These are phyloP conservation scores for Tolypocladium inflatum DNA, from an alignment of 2,329 filamentous ascomycete genomes.

Conservation along the genomic window DNA sequence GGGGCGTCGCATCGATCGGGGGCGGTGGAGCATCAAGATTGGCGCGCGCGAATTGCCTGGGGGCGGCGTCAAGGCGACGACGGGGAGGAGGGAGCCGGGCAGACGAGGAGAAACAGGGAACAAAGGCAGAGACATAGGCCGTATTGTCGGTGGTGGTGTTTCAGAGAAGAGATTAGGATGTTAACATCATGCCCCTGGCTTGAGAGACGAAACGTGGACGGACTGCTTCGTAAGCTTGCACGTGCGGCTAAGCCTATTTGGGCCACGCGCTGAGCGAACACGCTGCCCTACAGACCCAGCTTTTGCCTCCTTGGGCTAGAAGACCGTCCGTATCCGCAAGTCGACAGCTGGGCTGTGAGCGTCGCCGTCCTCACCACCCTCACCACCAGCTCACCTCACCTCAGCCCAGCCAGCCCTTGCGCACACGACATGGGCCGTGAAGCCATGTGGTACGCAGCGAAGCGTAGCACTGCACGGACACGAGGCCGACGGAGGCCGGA, in stretches of 20 bases:
- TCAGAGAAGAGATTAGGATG: not conserved
- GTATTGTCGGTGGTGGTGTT: not conserved
- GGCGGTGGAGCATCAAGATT: not conserved
- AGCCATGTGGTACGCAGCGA: not conserved
- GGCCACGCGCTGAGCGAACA: not conserved
- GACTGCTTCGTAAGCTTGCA: not conserved
- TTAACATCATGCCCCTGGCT: not conserved
- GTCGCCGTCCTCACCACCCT: no score
- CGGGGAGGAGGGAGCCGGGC: not conserved
- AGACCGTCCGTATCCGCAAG: no score
- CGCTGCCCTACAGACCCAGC: not conserved
- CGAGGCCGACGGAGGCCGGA: not conserved
- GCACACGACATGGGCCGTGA: not conserved
- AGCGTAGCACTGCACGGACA: not conserved
- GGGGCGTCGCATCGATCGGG: not conserved
- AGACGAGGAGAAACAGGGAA: not conserved
- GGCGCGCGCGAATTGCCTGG: not conserved
- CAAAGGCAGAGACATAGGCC: no score
- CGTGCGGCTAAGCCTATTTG: not conserved
- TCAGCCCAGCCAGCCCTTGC: not conserved
- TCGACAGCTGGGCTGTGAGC: no score
- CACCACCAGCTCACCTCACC: not conserved
- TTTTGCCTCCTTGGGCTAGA: not conserved
- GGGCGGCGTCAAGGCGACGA: not conserved
- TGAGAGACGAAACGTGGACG: not conserved